phyloP scores from a whole-genome alignment of 257 asterid species.

The Jaltomata sinuosa region DNA sequence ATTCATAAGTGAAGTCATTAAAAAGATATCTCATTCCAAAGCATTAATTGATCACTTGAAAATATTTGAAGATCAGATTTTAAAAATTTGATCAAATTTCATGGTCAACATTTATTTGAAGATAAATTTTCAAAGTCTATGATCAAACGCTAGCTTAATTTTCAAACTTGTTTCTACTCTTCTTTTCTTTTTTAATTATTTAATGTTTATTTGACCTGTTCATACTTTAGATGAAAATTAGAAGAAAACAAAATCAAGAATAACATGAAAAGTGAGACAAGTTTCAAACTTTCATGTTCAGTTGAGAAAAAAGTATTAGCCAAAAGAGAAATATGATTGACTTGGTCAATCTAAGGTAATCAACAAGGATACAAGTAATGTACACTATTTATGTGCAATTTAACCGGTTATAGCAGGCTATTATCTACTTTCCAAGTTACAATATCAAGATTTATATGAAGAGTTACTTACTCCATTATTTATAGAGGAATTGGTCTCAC shows the following conservation, averaged over 20 bases:
- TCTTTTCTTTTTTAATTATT: background rate
- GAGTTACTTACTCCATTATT: background rate
- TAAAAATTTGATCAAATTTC: too few relatives aligned
- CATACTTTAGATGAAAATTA: background rate
- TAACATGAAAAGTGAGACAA: background rate
- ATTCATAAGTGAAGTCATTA: too few relatives aligned
- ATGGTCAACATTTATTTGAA: too few relatives aligned
- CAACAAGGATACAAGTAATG: background rate
- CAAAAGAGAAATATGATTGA: background rate
- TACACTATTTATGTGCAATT: background rate
- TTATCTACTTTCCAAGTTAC: too few relatives aligned
- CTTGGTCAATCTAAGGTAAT: background rate
- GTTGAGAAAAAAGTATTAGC: background rate
- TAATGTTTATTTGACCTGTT: background rate
- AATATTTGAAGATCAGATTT: too few relatives aligned
- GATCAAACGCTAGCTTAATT: background rate
- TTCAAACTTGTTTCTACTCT: background rate
- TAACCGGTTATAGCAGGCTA: background rate
- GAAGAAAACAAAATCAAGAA: background rate
- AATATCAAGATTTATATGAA: background rate
- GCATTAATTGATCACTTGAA: too few relatives aligned
- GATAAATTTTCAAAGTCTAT: too few relatives aligned
- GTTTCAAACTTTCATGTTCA: too few relatives aligned
- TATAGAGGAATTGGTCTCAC: too few relatives aligned
- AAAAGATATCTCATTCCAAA: too few relatives aligned